A percentile compares a stretch with the other conserved stretches of the same genome.
phyloP scores from a whole-genome alignment of 306 rosid species.

The Oemleria cerasiformis region DNA sequence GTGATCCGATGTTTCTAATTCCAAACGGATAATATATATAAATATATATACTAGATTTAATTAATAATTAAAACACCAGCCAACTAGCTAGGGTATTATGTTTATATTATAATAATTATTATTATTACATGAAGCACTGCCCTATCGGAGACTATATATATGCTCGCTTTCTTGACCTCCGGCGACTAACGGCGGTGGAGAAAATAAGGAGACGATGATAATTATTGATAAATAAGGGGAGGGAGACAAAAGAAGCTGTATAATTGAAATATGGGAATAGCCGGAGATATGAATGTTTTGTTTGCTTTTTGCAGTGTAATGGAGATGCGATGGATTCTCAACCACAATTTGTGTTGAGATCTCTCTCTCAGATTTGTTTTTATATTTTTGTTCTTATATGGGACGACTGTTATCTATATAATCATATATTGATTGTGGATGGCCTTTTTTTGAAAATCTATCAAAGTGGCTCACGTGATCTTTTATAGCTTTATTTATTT shows the following conservation, averaged over 20 bases:
- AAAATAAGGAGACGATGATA: too few species aligned
- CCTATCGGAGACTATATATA: too few species aligned
- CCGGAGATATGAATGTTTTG: slow-evolving; percentile 7
- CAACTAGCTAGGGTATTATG: too few species aligned
- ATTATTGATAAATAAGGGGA: not conserved
- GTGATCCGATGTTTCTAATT: not conserved
- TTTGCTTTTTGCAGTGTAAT: slow-evolving; percentile 23
- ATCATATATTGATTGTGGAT: slow-evolving; percentile 47
- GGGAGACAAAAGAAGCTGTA: not conserved
- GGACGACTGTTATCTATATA: slow-evolving; percentile 28
- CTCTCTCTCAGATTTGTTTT: slow-evolving; percentile 49
- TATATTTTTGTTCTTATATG: slow-evolving; percentile 44
- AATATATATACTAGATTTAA: not conserved
- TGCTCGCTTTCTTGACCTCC: too few species aligned
- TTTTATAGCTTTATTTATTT: slow-evolving; percentile 21
- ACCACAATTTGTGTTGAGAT: slow-evolving; percentile 62
- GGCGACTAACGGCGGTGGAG: too few species aligned
- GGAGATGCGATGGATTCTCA: slow-evolving; percentile 44
- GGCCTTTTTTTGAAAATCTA: slow-evolving; percentile 43
- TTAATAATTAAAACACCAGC: not conserved
- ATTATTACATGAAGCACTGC: too few species aligned
- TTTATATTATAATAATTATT: too few species aligned
- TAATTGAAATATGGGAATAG: slow-evolving; percentile 17
- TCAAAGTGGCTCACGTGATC: slow-evolving; percentile 30
- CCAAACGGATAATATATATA: not conserved